Evolutionary conservation across 2,329 filamentous ascomycete genomes (phyloP).

Genomic region (Rutstroemia sp.): DNA sequence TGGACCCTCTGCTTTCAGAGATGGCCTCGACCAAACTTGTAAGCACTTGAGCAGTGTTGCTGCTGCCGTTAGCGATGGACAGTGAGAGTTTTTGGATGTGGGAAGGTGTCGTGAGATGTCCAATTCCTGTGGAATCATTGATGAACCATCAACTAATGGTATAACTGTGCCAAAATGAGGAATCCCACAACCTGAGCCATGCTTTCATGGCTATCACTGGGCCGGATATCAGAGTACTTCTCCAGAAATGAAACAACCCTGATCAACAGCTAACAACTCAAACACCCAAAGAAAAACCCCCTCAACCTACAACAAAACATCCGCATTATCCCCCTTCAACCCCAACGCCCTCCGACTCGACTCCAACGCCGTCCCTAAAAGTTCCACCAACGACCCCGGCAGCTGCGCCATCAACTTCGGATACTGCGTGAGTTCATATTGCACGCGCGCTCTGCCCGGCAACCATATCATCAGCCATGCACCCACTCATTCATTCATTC

Average conservation of each 20-base stretch:
- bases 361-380: slow-evolving; percentile 51
- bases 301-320: slow-evolving; percentile 49
- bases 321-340: slow-evolving; percentile 55
- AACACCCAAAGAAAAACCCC: background rate
- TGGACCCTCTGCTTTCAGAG: slow-evolving; percentile 35
- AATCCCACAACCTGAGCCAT: no score
- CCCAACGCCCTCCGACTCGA: slow-evolving; percentile 56
- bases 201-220: no score
- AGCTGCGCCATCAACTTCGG: slow-evolving; percentile 52
- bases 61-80: slow-evolving; percentile 12
- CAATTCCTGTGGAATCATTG: no score
- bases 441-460: slow-evolving; percentile 50
- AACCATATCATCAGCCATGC: slow-evolving; percentile 7
- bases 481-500: no score
- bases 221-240: no score
- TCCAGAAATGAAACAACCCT: no score
- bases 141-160: no score
- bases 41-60: slow-evolving; percentile 62
- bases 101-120: no score
- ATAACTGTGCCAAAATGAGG: no score
- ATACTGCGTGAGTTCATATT: slow-evolving; percentile 64
- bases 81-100: background rate
- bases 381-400: slow-evolving; percentile 43
- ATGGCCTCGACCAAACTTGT: slow-evolving; percentile 56
- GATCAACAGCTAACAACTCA: no score